Evolutionary conservation across 768 basidiomycete species (phyloP), one percentile per base, ranked within the genome.

Genomic region (Phaffia australis): DNA sequence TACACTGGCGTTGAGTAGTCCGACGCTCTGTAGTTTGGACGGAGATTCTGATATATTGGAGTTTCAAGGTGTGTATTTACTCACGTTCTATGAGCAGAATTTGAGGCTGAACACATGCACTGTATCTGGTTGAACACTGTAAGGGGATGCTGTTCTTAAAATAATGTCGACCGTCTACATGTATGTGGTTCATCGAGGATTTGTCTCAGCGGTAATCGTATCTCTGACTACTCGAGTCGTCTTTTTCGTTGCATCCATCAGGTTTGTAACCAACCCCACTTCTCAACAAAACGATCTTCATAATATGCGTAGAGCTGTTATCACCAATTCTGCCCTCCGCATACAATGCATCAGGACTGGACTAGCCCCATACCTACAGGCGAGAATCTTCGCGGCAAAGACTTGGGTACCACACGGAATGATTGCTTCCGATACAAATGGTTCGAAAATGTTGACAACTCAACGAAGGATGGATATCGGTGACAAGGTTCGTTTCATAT

Each of bases 141-240:
- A 15, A 84, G 89, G 89, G 35, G 90, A 92, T 75, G 83, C 88
- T 27, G 88, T 87, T 74, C 78, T 93, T 69, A 93, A 93, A 75
- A 86, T 85, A 72, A 75, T 90, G 56, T 80, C 84, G 8, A 85
- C 88, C 15, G 79, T 85, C 66, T 87, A 87, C 73, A 80, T 86
- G 65, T 66, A 29, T 25, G 47, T 51, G 16, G 14, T 42, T 60
- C 1, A 21, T 8, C 21, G 25, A 23, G 21, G 6, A 29, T 16
- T 18, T 42, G 35, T 19, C 30, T 23, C 58, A 46, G 30, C 42
- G 56, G 30, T 25, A 14, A 9, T 56, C 11, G 9, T 14, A 9
- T 56, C 55, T 56, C 14, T 27, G 25, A 14, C 14, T 23, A 56
- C 30, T 23, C 30, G 54, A 11, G n/a, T 56, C n/a, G 30, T 25